Base-by-base conservation (phyloP, 805 yeast species). In the Tetrapisispora nanseiensis region DNA sequence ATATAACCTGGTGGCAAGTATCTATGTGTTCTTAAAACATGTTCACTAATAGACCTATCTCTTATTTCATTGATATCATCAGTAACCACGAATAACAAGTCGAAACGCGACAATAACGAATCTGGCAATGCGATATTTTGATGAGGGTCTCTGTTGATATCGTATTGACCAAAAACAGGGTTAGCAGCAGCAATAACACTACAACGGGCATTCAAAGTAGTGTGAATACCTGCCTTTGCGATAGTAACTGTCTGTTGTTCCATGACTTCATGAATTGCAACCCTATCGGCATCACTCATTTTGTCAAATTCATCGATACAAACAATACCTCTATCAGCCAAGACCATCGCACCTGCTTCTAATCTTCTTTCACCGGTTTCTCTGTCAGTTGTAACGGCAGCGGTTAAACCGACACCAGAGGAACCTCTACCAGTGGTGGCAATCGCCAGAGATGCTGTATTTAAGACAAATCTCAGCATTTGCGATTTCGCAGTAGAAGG, bases 391-490 rank as follows among this genome's bases (percentile, higher is more conserved):
- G 97, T 89, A 3, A 92, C 98, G 1, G 98, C 98, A 16, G 98
- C 98, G 0, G 98, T 92, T 56, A 92, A 74, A 86, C 98, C 98
- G 35, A 92, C 98, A 63, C 98, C 98, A 1, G 97, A 89, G n/a
- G 97, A 90, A 49, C 98, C 98, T 63, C 95, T 80, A 70, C 98
- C 98, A 0, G 98, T 92, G 1, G 98, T 92, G 22, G 97, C 97
- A 52, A 92, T 87, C 3, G 97, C 97, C 52, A 92, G 70, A 1
- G 95, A 72, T 1, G 98, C 98, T 1, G 97, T 90, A 61, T 90
- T 92, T 48, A 92, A 71, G 16, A 92, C 97, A 59, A 92, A 90
- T 50, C 97, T 75, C 49, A 92, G 73, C 69, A 92, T 80, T 67
- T 92, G 98, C 4, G 97, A 89, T 63, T 92, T 92, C 21, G 98